Base-by-base conservation (phyloP, 2,329 filamentous ascomycete species). In the Scorias spongiosa region DNA sequence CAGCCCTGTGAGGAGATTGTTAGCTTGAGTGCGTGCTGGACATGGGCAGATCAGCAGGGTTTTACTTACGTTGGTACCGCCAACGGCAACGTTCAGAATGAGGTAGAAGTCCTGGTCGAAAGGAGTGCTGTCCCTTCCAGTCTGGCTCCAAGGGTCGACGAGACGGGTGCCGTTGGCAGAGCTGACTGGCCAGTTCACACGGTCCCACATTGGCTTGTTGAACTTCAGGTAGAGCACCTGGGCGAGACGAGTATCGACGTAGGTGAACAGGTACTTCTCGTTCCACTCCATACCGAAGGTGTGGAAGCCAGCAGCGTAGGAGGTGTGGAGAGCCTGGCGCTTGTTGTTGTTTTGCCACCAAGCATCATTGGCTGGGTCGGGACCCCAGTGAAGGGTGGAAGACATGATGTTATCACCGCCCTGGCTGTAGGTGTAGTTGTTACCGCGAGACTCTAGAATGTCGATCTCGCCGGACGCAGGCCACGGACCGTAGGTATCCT, bases 331-430 rank as follows among this genome's bases (percentile, higher is more conserved):
- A 10, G 83, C 80, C 48, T 72, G 66, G 43, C 78, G 76, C 69
- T 88, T 89, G 57, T 80, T 78, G 61, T 87, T 88, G 48, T 83
- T 89, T 52, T 76, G 74, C 82, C 82, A 91, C 80, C 81, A 93
- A 10, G 72, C 84, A 58, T 93, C 83, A 56, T 84, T 80, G 47
- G 68, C 71, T 3, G 68, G 53, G 54, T 84, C 72, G 1, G 84
- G 85, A 1, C 85, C 85, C 79, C 84, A 93, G 65, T 93, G 85
- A 28, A 93, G 69, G 2, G 84, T 74, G 2, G 83, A 88, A 1
- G 81, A 82, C 44, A 82, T 69, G 56, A 91, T 80, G 62, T 91
- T 81, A 68, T 87, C 85, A 51, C 85, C 85, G 39, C 85, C 85
- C 55, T 84, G 78, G 0, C 63, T 63, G 57, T 89, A 87, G 0